Conservation (phyloP, 2,329 filamentous ascomycete species). For the Aspergillus candidus region DNA sequence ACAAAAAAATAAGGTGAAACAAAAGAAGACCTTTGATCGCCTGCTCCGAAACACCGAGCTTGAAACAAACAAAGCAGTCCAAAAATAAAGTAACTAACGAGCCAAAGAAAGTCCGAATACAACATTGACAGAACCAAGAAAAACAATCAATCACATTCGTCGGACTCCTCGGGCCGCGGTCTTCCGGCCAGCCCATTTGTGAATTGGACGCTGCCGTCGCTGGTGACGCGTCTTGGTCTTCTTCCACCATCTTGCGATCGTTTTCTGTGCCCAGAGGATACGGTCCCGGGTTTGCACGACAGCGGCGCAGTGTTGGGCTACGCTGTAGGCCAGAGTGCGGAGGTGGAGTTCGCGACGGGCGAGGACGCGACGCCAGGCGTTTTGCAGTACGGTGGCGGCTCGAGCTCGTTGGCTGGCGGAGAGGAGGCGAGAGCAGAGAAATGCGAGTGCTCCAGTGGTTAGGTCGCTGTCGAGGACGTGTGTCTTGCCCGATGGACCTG, state of each 20-base stretch:
- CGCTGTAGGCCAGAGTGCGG: conserved; percentile 17
- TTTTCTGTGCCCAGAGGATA: conserved; percentile 35
- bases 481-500: conserved; percentile 17
- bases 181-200: too few species aligned
- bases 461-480: conserved; percentile 50
- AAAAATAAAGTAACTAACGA: too few species aligned
- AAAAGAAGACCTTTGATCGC: too few species aligned
- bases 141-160: too few species aligned
- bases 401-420: conserved; percentile 44
- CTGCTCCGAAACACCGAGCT: too few species aligned
- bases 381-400: conserved; percentile 50
- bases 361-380: conserved; percentile 40
- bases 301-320: conserved; percentile 38
- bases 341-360: conserved; percentile 14
- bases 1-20: too few species aligned
- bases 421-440: conserved; percentile 54
- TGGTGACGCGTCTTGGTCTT: conserved; percentile 14
- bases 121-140: too few species aligned
- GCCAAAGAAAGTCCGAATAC: too few species aligned
- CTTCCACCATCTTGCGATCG: conserved; percentile 33
- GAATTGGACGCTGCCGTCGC: background rate
- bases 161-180: too few species aligned
- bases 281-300: conserved; percentile 42
- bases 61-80: too few species aligned
- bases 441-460: conserved; percentile 52